Percentiles rank a stretch among this genome's conserved stretches.
phyloP scores from a whole-genome alignment of 352 stramenopile species.

The Phytophthora brassicae region DNA sequence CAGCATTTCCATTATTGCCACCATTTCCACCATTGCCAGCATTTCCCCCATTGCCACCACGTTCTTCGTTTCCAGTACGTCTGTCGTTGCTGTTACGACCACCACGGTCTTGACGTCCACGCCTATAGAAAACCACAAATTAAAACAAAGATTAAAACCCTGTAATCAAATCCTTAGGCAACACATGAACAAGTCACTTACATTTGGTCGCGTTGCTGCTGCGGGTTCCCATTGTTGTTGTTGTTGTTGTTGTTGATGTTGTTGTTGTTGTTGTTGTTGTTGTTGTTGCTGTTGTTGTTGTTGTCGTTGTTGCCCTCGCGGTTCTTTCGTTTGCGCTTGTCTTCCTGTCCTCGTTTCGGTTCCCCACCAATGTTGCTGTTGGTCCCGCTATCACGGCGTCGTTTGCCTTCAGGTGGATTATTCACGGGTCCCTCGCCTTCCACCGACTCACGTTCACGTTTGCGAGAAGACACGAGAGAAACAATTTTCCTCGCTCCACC shows the following conservation, averaged over 20 bases:
- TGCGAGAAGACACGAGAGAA: slow-evolving; percentile 71
- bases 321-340: slow-evolving; percentile 58
- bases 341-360: slow-evolving; percentile 39
- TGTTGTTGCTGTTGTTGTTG: slow-evolving; percentile 13
- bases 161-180: background rate
- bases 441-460: slow-evolving; percentile 59
- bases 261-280: no score
- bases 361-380: slow-evolving; percentile 17
- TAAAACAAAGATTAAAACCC: slow-evolving; percentile 6
- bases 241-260: slow-evolving; percentile 19
- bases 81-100: slow-evolving; percentile 30
- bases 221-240: slow-evolving; percentile 9
- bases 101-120: slow-evolving; percentile 35
- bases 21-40: slow-evolving; percentile 34
- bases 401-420: slow-evolving; percentile 40
- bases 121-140: slow-evolving; percentile 17
- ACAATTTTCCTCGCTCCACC: slow-evolving; percentile 64
- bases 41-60: slow-evolving; percentile 22
- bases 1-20: slow-evolving; percentile 41
- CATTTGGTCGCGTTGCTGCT: slow-evolving; percentile 59
- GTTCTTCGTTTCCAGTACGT: slow-evolving; percentile 26
- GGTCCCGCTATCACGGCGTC: slow-evolving; percentile 41
- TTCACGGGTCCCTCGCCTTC: slow-evolving; percentile 15
- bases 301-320: slow-evolving; percentile 29
- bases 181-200: slow-evolving; percentile 24